Evolutionary conservation across 2,329 filamentous ascomycete species (phyloP).

Genomic region (Corinectria fuckeliana): DNA sequence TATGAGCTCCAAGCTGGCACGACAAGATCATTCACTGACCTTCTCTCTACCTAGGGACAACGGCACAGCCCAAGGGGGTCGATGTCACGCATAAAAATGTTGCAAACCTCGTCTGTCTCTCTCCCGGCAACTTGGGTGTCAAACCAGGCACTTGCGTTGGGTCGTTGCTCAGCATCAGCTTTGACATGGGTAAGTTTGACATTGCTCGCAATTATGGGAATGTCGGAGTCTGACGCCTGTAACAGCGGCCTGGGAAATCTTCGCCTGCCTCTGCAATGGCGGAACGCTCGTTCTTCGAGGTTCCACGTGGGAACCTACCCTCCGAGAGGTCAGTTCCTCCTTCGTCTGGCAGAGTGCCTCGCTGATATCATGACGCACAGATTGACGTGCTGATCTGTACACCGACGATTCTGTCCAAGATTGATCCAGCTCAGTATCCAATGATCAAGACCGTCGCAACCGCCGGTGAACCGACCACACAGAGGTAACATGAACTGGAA

Average conservation of each 20-base stretch:
- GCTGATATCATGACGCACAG: slow-evolving; percentile 37
- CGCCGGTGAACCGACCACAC: slow-evolving; percentile 60
- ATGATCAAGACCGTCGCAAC: slow-evolving; percentile 60
- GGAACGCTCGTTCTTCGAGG: slow-evolving; percentile 61
- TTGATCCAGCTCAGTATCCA: slow-evolving; percentile 53
- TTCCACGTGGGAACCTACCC: slow-evolving; percentile 54
- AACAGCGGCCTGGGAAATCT: slow-evolving; percentile 66
- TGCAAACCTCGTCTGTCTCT: slow-evolving; percentile 58
- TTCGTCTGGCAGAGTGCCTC: background rate
- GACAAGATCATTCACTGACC: slow-evolving; percentile 1
- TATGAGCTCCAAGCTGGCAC: background rate
- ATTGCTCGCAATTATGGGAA: background rate
- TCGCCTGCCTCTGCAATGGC: slow-evolving; percentile 62
- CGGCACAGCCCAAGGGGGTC: slow-evolving; percentile 64
- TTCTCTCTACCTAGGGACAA: slow-evolving; percentile 50
- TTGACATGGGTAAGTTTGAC: slow-evolving; percentile 63
- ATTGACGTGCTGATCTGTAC: slow-evolving; percentile 62
- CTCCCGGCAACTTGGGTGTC: slow-evolving; percentile 59
- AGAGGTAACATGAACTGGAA: slow-evolving; percentile 42
- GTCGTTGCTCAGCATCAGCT: slow-evolving; percentile 63
- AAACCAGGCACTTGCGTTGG: slow-evolving; percentile 57
- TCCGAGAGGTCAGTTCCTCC: slow-evolving; percentile 49
- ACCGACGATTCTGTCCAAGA: slow-evolving; percentile 60
- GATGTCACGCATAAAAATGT: slow-evolving; percentile 63
- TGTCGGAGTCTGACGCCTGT: slow-evolving; percentile 15